phyloP scores from a whole-genome alignment of 1,284 basidiomycete genomes.

The Pyrrhoderma noxium region DNA sequence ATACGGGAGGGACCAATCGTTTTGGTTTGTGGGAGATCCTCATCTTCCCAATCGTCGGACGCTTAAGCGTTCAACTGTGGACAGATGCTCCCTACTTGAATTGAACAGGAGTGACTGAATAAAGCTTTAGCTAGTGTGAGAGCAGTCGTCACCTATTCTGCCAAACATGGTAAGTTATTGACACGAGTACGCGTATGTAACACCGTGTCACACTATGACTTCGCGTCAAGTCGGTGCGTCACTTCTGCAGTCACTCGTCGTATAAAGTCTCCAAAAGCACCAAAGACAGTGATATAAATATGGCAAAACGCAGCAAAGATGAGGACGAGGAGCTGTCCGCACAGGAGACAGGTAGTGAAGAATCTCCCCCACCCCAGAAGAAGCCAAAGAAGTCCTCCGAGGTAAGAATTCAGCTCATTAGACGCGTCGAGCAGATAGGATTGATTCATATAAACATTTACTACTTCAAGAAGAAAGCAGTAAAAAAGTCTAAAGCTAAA shows the following conservation, averaged over 20 bases:
- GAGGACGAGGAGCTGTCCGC: background rate
- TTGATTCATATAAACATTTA: too few species aligned
- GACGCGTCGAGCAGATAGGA: conserved; percentile 7
- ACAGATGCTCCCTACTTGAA: background rate
- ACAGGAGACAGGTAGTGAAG: background rate
- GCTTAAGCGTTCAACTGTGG: conserved; percentile 24
- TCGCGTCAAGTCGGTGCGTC: too few species aligned
- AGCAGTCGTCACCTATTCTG: background rate
- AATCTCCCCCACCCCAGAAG: conserved; percentile 8
- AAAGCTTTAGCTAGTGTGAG: background rate
- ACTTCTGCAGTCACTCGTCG: too few species aligned
- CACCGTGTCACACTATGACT: too few species aligned
- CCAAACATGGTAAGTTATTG: too few species aligned
- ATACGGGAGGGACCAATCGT: conserved; percentile 64
- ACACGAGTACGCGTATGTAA: too few species aligned
- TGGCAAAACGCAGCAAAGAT: too few species aligned
- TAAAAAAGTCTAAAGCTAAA: conserved; percentile 26
- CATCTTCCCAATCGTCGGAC: conserved; percentile 51
- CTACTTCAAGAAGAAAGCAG: conserved; percentile 5
- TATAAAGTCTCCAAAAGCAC: too few species aligned
- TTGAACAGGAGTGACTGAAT: background rate
- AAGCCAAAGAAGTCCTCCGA: conserved; percentile 10
- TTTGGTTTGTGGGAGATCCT: conserved; percentile 76
- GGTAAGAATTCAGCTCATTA: background rate
- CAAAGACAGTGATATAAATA: too few species aligned